Percentiles rank a stretch among this genome's conserved stretches.
Conservation (phyloP, 768 basidiomycete genomes). For the Crepidotus variabilis region DNA sequence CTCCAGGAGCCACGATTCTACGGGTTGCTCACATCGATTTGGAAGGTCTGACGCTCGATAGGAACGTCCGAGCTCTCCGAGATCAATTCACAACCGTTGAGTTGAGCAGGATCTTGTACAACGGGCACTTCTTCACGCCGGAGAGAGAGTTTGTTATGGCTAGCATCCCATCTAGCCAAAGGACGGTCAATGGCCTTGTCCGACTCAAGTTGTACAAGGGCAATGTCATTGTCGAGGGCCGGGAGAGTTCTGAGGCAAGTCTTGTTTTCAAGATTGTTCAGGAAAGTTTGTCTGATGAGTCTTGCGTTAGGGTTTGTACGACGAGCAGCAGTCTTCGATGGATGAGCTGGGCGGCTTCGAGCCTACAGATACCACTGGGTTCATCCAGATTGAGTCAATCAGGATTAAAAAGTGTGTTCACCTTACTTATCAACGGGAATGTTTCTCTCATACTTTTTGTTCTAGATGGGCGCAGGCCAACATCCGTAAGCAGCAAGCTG, state of each 20-base stretch:
- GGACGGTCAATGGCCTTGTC: constrained; percentile 93
- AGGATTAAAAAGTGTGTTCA: constrained; percentile 88
- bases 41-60: constrained; percentile 96
- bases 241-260: constrained; percentile 79
- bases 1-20: constrained; percentile 93
- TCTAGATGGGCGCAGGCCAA: constrained; percentile 85
- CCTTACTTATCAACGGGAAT: neutral
- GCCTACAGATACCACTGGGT: constrained; percentile 91
- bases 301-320: constrained; percentile 70
- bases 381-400: constrained; percentile 97
- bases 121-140: constrained; percentile 99
- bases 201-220: constrained; percentile 93
- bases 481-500: constrained; percentile 78
- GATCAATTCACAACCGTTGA: constrained; percentile 94
- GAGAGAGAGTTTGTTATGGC: constrained; percentile 94
- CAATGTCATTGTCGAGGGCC: constrained; percentile 91
- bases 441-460: neutral
- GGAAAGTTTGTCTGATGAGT: neutral
- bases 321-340: constrained; percentile 95
- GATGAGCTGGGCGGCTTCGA: constrained; percentile 98
- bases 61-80: constrained; percentile 90
- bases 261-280: neutral
- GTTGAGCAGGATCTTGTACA: constrained; percentile 90
- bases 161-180: constrained; percentile 89
- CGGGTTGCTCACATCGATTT: constrained; percentile 94